These are phyloP conservation scores for Stephanodiscus triporus DNA, from an alignment of 108 stramenopile genomes.

Conservation along the genomic window DNA sequence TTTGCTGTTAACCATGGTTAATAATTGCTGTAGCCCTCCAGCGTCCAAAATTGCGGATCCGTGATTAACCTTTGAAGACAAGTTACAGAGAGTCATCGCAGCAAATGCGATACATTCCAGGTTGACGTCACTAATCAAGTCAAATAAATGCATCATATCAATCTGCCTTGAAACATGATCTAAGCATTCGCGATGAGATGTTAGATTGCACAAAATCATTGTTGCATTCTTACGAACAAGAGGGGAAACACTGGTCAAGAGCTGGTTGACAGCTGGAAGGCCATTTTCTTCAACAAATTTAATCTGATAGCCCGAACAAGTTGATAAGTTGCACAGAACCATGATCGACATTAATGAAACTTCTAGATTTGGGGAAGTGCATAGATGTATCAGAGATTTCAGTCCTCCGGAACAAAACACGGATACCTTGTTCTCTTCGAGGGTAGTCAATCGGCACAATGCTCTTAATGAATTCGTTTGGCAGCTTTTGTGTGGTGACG, in stretches of 20 bases:
- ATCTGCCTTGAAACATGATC: constrained; percentile 59
- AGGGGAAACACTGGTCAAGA: constrained; percentile 48
- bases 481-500: constrained; percentile 16
- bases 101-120: constrained; percentile 56
- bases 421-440: constrained; percentile 30
- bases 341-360: constrained; percentile 51
- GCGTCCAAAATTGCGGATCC: constrained; percentile 54
- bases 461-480: constrained; percentile 21
- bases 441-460: constrained; percentile 32
- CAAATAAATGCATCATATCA: constrained; percentile 45
- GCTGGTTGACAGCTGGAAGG: constrained; percentile 53
- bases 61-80: constrained; percentile 65
- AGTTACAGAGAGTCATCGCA: constrained; percentile 75
- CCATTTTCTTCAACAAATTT: constrained; percentile 56
- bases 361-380: constrained; percentile 45
- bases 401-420: constrained; percentile 17
- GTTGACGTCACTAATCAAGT: constrained; percentile 47
- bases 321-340: constrained; percentile 77
- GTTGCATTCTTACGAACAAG: constrained; percentile 51
- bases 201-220: constrained; percentile 74
- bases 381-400: constrained; percentile 31
- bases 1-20: constrained; percentile 41
- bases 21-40: constrained; percentile 65
- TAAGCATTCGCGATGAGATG: constrained; percentile 52
- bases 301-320: constrained; percentile 51